A percentile compares a stretch with the other conserved stretches of the same genome.
Evolutionary conservation across 2,329 filamentous ascomycete species (phyloP).

Genomic region (Fusarium papillatum): DNA sequence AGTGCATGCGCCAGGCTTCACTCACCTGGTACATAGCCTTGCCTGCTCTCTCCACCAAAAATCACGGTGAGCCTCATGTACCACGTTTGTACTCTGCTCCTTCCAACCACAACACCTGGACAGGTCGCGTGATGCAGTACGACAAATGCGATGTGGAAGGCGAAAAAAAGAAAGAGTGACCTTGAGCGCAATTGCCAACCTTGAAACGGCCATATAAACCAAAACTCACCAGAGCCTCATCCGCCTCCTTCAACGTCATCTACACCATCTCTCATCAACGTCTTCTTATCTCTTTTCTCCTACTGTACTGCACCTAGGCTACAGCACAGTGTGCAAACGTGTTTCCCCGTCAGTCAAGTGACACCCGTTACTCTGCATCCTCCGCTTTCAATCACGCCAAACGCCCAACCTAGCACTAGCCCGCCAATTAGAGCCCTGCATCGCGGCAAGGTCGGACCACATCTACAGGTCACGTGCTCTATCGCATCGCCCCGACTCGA

Average conservation of each 20-base stretch:
- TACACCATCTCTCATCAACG: not conserved
- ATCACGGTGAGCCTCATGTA: conserved; percentile 28
- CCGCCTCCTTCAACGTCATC: not conserved
- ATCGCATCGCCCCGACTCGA: conserved; percentile 37
- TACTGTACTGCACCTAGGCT: conserved; percentile 1
- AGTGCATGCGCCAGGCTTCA: conserved; percentile 16
- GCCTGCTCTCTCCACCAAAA: conserved; percentile 7
- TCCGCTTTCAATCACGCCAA: conserved; percentile 39
- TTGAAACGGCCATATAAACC: not conserved
- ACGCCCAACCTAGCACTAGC: conserved; percentile 19
- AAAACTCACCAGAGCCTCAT: not conserved
- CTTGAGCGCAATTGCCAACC: not conserved
- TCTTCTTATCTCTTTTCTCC: conserved; percentile 8
- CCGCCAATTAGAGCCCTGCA: conserved; percentile 19
- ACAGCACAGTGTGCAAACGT: conserved; percentile 2
- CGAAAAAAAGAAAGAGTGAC: not conserved
- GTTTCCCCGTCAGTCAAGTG: conserved; percentile 29
- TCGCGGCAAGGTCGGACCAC: conserved; percentile 34
- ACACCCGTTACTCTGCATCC: conserved; percentile 32
- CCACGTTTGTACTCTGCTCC: conserved; percentile 6
- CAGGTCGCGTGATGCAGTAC: conserved; percentile 36
- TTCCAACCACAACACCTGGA: not conserved
- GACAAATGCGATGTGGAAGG: conserved; percentile 1
- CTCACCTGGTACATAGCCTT: conserved; percentile 25
- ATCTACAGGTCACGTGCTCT: conserved; percentile 44